Percentiles rank a stretch among this genome's conserved stretches.
phyloP scores from a whole-genome alignment of 2,329 filamentous ascomycete genomes.

The Zymoseptoria crescenta region DNA sequence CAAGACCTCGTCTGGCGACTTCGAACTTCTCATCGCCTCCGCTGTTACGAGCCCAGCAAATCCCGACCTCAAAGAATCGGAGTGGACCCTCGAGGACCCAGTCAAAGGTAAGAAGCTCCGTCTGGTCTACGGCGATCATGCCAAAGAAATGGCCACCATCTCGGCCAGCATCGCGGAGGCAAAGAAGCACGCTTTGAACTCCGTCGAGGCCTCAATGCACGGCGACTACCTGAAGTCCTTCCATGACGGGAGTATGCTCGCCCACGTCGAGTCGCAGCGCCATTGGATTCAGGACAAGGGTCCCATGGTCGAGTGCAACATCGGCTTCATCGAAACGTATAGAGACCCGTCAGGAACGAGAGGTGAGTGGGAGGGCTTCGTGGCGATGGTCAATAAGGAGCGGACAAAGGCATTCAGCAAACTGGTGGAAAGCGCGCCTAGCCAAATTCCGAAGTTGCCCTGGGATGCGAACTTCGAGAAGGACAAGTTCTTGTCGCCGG shows the following conservation, averaged over 20 bases:
- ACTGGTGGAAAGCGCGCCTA: conserved; percentile 71
- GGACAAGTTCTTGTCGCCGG: conserved; percentile 87
- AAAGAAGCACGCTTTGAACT: conserved; percentile 40
- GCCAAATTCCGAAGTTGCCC: conserved; percentile 79
- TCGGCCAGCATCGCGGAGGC: conserved; percentile 40
- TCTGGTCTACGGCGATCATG: conserved; percentile 41
- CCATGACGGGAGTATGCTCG: conserved; percentile 42
- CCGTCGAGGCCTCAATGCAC: conserved; percentile 39
- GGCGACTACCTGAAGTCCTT: conserved; percentile 44
- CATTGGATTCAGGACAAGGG: conserved; percentile 48
- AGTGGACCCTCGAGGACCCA: conserved; percentile 38
- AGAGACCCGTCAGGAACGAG: conserved; percentile 48
- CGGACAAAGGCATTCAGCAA: conserved; percentile 80
- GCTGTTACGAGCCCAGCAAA: conserved; percentile 34
- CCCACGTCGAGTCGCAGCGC: conserved; percentile 45
- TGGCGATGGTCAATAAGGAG: conserved; percentile 72
- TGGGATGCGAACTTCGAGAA: conserved; percentile 90
- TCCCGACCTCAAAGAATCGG: conserved; percentile 37
- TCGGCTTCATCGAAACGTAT: conserved; percentile 50
- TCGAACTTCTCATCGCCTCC: conserved; percentile 43
- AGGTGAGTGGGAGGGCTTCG: conserved; percentile 47
- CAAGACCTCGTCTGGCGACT: conserved; percentile 37
- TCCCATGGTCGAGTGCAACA: conserved; percentile 45
- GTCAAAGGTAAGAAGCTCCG: conserved; percentile 39
- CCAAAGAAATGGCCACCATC: conserved; percentile 41